These are phyloP conservation scores for Chloropicon primus DNA, from an alignment of 139 green algal genomes.

Conservation along the genomic window DNA sequence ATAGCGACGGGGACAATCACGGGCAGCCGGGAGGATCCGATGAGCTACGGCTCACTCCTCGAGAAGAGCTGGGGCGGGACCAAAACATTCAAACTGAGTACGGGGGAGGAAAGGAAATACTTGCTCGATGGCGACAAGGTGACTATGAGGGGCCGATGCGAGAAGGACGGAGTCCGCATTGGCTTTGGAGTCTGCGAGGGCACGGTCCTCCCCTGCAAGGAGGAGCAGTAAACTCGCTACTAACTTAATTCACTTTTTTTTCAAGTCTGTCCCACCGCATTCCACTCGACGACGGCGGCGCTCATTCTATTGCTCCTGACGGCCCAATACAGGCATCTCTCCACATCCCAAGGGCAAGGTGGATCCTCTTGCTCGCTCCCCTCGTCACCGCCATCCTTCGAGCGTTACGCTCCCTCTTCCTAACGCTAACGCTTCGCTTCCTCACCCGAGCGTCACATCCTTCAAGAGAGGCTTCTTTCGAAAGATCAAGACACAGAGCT, in stretches of 20 bases:
- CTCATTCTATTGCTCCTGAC: no score
- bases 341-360: no score
- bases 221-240: not conserved
- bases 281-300: no score
- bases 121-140: slow-evolving; percentile 72
- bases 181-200: slow-evolving; percentile 69
- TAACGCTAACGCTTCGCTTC: no score
- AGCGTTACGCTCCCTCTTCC: no score
- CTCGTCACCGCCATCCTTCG: no score
- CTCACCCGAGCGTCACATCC: no score
- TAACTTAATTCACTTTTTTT: not conserved
- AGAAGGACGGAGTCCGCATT: slow-evolving; percentile 30
- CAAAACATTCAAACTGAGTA: slow-evolving; percentile 22
- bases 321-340: no score
- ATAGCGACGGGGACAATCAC: slow-evolving; percentile 79
- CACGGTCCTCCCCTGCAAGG: not conserved
- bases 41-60: slow-evolving; percentile 39
- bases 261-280: no score
- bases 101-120: slow-evolving; percentile 31
- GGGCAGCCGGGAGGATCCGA: slow-evolving; percentile 15
- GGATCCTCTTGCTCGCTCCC: no score
- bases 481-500: no score
- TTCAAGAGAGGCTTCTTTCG: no score
- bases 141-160: slow-evolving; percentile 36
- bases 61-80: slow-evolving; percentile 44